A percentile compares a stretch with the other conserved stretches of the same genome.
Evolutionary conservation across 352 stramenopile species (phyloP).

Genomic region (Globisporangium emineosum): DNA sequence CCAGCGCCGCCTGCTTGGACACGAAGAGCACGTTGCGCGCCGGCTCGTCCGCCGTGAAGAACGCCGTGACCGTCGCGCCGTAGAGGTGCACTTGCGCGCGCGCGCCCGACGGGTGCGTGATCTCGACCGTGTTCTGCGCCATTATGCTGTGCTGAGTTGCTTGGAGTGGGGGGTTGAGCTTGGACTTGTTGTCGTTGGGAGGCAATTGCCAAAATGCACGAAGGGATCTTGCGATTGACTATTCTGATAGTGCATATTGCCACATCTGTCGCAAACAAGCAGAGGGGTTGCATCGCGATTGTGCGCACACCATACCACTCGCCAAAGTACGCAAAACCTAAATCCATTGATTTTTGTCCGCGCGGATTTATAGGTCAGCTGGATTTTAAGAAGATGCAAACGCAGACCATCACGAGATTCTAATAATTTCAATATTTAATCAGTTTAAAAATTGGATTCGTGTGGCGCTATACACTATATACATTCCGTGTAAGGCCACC

Average conservation of each 20-base stretch:
- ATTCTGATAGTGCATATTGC: background rate
- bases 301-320: too few species aligned
- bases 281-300: too few species aligned
- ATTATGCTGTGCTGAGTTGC: constrained; percentile 3
- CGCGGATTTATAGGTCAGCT: too few species aligned
- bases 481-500: too few species aligned
- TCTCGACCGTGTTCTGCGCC: constrained; percentile 26
- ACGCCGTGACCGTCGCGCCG: constrained; percentile 90
- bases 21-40: constrained; percentile 91
- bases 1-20: constrained; percentile 82
- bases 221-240: background rate
- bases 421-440: too few species aligned
- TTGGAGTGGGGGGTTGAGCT: background rate
- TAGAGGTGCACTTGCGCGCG: constrained; percentile 85
- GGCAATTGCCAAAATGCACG: background rate
- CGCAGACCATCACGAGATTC: too few species aligned
- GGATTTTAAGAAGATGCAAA: too few species aligned
- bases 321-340: too few species aligned
- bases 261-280: constrained; percentile 3
- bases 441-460: too few species aligned
- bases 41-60: constrained; percentile 64
- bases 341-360: too few species aligned
- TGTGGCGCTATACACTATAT: too few species aligned
- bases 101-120: constrained; percentile 66
- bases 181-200: background rate